These are phyloP conservation scores for Antrodiella citrinella DNA, from an alignment of 768 basidiomycete genomes.

Conservation along the genomic window DNA sequence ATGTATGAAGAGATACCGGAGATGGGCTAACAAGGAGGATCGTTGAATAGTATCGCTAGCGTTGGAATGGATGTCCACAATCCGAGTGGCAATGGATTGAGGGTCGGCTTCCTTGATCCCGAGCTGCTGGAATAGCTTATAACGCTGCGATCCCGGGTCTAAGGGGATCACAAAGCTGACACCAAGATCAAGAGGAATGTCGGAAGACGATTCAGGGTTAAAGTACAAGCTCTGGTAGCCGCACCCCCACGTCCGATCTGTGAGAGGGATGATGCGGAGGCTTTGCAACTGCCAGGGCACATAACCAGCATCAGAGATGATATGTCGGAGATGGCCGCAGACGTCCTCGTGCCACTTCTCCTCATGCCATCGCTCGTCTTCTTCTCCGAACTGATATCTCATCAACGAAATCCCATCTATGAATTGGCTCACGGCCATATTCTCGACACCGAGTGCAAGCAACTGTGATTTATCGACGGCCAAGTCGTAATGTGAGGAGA, in stretches of 20 bases:
- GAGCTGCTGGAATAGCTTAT: background rate
- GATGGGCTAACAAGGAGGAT: background rate
- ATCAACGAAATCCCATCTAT: background rate
- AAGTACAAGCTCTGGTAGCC: slow-evolving; percentile 9
- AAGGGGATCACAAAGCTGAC: slow-evolving; percentile 2
- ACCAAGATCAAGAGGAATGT: slow-evolving; percentile 7
- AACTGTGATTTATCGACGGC: background rate
- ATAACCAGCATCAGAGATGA: background rate
- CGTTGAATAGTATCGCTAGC: background rate
- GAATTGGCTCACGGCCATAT: background rate
- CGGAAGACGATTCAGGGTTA: slow-evolving; percentile 8
- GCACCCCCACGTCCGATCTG: background rate
- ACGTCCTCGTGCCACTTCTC: background rate
- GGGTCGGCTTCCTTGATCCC: background rate
- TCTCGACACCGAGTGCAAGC: background rate
- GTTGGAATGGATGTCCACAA: background rate
- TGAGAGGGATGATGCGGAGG: background rate
- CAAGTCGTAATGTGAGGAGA: background rate
- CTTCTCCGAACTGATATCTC: background rate
- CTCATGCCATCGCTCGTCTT: background rate
- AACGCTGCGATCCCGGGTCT: background rate
- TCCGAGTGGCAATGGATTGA: background rate
- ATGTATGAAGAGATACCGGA: slow-evolving; percentile 1
- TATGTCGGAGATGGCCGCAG: background rate
- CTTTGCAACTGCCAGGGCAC: background rate